Evolutionary conservation across 345 rosid genomes (phyloP).

Genomic region (Lepidium africanum): DNA sequence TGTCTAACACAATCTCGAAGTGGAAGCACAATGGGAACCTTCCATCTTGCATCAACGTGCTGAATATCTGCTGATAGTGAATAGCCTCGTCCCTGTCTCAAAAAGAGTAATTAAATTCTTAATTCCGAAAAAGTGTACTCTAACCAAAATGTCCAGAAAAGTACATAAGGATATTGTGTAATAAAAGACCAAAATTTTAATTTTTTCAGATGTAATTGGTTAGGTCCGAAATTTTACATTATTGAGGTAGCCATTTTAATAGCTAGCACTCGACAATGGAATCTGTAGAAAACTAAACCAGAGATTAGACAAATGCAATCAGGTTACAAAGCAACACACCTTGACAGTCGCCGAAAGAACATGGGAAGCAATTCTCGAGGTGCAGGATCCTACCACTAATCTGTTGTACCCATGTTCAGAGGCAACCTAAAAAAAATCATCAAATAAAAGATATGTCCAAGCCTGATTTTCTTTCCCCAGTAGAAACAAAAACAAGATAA

Average conservation of each 20-base stretch:
- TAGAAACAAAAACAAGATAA: background rate
- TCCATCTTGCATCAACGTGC: constrained; percentile 83
- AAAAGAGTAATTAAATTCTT: background rate
- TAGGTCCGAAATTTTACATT: background rate
- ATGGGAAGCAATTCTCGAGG: constrained; percentile 81
- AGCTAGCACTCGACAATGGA: background rate
- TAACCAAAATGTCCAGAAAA: background rate
- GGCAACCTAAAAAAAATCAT: constrained; percentile 45
- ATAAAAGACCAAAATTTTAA: background rate
- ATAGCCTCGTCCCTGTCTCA: constrained; percentile 79
- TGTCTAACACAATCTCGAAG: constrained; percentile 75
- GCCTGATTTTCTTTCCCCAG: background rate
- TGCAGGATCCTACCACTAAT: constrained; percentile 65
- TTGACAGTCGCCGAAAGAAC: constrained; percentile 81
- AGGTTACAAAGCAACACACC: constrained; percentile 35
- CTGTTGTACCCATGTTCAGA: constrained; percentile 68
- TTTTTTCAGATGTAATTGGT: background rate
- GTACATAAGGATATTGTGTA: background rate
- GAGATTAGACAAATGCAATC: background rate
- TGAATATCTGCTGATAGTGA: constrained; percentile 95
- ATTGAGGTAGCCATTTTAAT: background rate
- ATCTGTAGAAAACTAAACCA: background rate
- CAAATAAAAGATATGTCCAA: background rate
- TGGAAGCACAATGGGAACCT: constrained; percentile 69
- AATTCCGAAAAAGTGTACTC: background rate